These are phyloP conservation scores for Elongisporangium undulatum DNA, from an alignment of 352 stramenopile genomes.

Conservation along the genomic window DNA sequence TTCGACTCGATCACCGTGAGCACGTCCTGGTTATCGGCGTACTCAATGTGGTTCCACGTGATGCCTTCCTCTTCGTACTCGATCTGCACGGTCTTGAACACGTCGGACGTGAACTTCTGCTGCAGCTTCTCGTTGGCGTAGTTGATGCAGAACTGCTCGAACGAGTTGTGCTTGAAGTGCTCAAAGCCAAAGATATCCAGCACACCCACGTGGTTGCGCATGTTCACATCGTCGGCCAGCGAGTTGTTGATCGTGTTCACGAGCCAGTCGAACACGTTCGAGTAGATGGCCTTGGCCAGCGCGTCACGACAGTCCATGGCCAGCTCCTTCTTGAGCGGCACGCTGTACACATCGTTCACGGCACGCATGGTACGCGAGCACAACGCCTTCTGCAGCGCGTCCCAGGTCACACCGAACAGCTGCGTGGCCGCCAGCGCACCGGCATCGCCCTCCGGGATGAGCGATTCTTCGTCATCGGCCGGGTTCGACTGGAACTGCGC, in stretches of 20 bases:
- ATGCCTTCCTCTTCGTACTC: slow-evolving; percentile 89
- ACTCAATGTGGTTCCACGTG: slow-evolving; percentile 92
- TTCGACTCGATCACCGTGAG: slow-evolving; percentile 87
- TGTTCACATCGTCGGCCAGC: slow-evolving; percentile 65
- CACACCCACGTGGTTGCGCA: slow-evolving; percentile 91
- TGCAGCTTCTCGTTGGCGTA: slow-evolving; percentile 95
- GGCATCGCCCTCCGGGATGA: slow-evolving; percentile 20
- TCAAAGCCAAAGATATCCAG: slow-evolving; percentile 98
- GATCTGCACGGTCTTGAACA: slow-evolving; percentile 86
- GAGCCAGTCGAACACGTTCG: slow-evolving; percentile 89
- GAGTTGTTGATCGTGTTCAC: slow-evolving; percentile 35
- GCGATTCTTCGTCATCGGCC: slow-evolving; percentile 61
- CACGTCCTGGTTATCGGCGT: slow-evolving; percentile 88
- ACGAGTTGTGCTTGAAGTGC: slow-evolving; percentile 90
- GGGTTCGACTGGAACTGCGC: slow-evolving; percentile 89
- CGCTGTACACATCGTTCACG: slow-evolving; percentile 32
- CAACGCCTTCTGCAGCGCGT: slow-evolving; percentile 56
- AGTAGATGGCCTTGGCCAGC: slow-evolving; percentile 92
- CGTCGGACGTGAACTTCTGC: slow-evolving; percentile 86
- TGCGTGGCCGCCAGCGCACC: slow-evolving; percentile 31
- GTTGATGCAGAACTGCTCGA: slow-evolving; percentile 97
- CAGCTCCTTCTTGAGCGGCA: slow-evolving; percentile 60
- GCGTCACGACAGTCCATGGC: slow-evolving; percentile 86
- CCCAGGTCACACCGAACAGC: slow-evolving; percentile 54
- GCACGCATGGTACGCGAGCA: slow-evolving; percentile 62